phyloP scores from a whole-genome alignment of 2,329 filamentous ascomycete genomes.

The Furcasterigmium sp. region DNA sequence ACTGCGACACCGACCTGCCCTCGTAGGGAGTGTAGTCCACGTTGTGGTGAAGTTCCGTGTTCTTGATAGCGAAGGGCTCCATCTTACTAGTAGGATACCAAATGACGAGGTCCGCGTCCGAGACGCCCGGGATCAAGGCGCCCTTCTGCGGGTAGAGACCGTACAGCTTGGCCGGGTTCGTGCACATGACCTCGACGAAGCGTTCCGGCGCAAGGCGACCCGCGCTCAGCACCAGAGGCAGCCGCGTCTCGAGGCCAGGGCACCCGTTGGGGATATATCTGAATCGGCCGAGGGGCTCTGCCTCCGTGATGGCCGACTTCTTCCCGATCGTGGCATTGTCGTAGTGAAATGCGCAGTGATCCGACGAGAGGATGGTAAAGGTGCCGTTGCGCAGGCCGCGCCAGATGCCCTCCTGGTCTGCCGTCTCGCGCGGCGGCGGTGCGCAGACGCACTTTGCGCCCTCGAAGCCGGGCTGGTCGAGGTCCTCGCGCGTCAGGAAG shows the following conservation, averaged over 20 bases:
- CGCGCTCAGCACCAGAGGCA: conserved; percentile 37
- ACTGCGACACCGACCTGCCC: conserved; percentile 49
- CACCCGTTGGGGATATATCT: conserved; percentile 54
- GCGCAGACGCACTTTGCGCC: conserved; percentile 50
- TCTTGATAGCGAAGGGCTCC: conserved; percentile 34
- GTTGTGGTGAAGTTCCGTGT: conserved; percentile 53
- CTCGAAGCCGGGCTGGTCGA: conserved; percentile 45
- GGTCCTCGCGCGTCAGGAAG: conserved; percentile 43
- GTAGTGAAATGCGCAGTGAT: conserved; percentile 44
- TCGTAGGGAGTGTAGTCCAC: conserved; percentile 61
- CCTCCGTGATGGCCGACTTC: conserved; percentile 22
- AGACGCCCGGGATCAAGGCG: conserved; percentile 39
- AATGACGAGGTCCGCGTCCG: conserved; percentile 51
- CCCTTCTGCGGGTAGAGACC: conserved; percentile 48
- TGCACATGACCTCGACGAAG: conserved; percentile 49
- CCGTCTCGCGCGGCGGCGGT: conserved; percentile 42
- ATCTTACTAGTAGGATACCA: conserved; percentile 40
- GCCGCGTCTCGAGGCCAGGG: conserved; percentile 51
- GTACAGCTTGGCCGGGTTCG: conserved; percentile 53
- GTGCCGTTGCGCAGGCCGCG: conserved; percentile 43
- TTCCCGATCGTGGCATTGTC: conserved; percentile 38
- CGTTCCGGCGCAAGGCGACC: conserved; percentile 34
- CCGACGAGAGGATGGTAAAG: conserved; percentile 43
- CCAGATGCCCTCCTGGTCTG: conserved; percentile 47
- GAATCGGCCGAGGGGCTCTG: conserved; percentile 37